Conservation (phyloP, 2,329 filamentous ascomycete genomes). For the Spiromastix sp. region DNA sequence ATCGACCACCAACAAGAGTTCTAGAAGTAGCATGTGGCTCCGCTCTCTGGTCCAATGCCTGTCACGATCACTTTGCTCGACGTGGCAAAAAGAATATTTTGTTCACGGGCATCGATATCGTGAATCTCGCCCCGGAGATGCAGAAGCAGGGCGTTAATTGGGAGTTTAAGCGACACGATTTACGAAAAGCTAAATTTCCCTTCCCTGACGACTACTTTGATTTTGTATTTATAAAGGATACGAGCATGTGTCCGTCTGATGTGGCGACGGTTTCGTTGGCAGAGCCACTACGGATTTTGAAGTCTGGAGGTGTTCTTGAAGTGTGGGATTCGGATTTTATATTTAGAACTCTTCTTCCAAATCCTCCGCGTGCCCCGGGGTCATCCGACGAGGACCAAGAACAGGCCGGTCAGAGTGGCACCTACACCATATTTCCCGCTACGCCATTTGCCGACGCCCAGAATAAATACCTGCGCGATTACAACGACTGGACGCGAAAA, state of each 20-base stretch:
- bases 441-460: constrained; percentile 72
- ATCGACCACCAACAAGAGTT: constrained; percentile 62
- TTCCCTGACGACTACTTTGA: constrained; percentile 75
- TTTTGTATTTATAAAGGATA: constrained; percentile 78
- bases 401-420: constrained; percentile 58
- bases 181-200: constrained; percentile 64
- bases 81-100: constrained; percentile 58
- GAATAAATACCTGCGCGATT: constrained; percentile 73
- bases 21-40: constrained; percentile 82
- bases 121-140: constrained; percentile 56
- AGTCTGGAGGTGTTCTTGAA: constrained; percentile 69
- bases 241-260: constrained; percentile 57
- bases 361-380: constrained; percentile 52
- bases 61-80: constrained; percentile 65
- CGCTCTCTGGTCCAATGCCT: constrained; percentile 82
- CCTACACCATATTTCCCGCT: constrained; percentile 71
- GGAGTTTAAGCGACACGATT: constrained; percentile 80
- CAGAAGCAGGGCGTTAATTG: constrained; percentile 69
- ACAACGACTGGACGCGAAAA: constrained; percentile 70
- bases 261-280: constrained; percentile 47
- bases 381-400: constrained; percentile 52
- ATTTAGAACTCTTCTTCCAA: constrained; percentile 71
- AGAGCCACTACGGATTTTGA: constrained; percentile 67
- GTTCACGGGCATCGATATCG: constrained; percentile 76
- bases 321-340: constrained; percentile 84